Base-by-base conservation (phyloP, 139 green algal species). In the Chlamydomonas urium region DNA sequence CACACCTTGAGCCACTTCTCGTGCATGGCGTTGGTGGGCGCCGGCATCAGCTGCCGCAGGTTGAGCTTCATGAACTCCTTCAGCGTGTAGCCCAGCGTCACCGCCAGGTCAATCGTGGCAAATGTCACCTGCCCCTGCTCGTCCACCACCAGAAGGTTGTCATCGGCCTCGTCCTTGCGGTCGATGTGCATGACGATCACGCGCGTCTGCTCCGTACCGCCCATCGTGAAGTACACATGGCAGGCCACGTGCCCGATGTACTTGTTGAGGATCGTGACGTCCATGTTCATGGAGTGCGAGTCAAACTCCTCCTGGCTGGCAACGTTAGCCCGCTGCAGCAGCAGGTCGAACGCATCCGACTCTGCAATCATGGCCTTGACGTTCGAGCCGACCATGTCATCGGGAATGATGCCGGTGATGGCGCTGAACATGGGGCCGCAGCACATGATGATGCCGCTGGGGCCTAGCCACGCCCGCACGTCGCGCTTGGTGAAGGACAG, bases 21-120 rank as follows among this genome's bases (percentile, higher is more conserved):
- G 58, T 86, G 80, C 72, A 86, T 74, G 48, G 74, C 36, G 19
- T 66, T 59, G 73, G 66, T 81, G 38, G 80, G 80, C 19, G 73
- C 53, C 33, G 73, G 72, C 69, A 86, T 21, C 47, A 86, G 63
- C 31, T 50, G 35, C 3, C 71, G 57, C 31, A 86, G 37, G 36
- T 72, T 71, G 53, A 84, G 66, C 19, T 58, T 42, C 0, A 38
- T 57, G 19, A 84, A 45, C 24, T 56, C 33, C 56, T 74, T 66
- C 19, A 48, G 14, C 14, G 48, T 31, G 56, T 74, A 76, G 33
- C 78, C 78, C 53, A 84, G 42, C 65, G 77, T 32, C 1, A 1
- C 31, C 0, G 36, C 70, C 37, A 84, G 19, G 33, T 61, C 47
- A 4, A 4, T 36, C 14, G 69, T 71, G 34, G 45, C 58, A 62